Evolutionary conservation across 495 filamentous ascomycete species (phyloP).

Genomic region (Xylaria grammica): DNA sequence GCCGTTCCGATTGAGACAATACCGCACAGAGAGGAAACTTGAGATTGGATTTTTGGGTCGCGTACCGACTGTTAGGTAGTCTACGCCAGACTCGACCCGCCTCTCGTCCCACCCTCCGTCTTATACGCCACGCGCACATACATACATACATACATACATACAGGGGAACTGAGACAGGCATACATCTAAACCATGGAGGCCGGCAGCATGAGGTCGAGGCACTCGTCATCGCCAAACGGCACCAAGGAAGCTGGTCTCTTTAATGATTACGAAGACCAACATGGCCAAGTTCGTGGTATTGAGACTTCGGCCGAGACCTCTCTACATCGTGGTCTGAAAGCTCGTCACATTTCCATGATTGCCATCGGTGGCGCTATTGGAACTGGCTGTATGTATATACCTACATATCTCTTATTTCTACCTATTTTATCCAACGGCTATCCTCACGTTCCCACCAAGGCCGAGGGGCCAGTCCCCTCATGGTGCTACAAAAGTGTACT

Average conservation of each 20-base stretch:
- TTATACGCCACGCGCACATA: no score
- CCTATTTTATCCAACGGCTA: no score
- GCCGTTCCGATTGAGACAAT: no score
- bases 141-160: not conserved
- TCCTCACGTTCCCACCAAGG: no score
- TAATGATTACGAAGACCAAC: conserved; percentile 19
- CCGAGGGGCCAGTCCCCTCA: no score
- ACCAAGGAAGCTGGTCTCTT: conserved; percentile 27
- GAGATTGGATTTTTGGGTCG: no score
- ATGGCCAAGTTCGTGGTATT: conserved; percentile 38
- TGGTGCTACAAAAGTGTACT: conserved; percentile 38
- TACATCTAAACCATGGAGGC: conserved; percentile 4
- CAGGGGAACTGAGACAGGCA: not conserved
- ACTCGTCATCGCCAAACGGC: conserved; percentile 30
- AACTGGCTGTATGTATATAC: conserved; percentile 53
- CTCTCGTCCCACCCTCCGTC: not conserved
- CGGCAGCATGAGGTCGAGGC: conserved; percentile 26
- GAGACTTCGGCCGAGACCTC: conserved; percentile 41
- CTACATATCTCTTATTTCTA: not conserved
- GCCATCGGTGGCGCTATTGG: conserved; percentile 86
- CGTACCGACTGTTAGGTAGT: no score
- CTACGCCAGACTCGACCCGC: not conserved
- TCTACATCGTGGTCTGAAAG: conserved; percentile 67
- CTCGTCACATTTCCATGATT: conserved; percentile 79
- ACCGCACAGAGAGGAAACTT: no score